Base-by-base conservation (phyloP, 2,329 filamentous ascomycete species). In the Aspergillus puulaauensis region DNA sequence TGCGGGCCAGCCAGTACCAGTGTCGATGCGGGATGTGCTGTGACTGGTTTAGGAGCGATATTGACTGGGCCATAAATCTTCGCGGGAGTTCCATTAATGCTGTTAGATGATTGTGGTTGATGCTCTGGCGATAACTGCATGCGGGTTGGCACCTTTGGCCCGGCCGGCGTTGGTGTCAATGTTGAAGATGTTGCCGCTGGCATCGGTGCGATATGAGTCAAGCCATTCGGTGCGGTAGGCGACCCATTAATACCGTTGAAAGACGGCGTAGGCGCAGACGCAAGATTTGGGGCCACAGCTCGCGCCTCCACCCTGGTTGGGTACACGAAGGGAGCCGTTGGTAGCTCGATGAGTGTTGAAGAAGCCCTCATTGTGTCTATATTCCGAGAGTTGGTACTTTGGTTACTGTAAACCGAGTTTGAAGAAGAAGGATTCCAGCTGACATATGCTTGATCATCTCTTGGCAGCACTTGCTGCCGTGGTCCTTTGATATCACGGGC, bases 271-370 rank as follows among this genome's bases (percentile, higher is more conserved):
- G 63, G 37, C 9, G 44, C 39, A 49, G 54, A 14, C 17, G 49
- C 39, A 48, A 49, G n/a, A 23, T 40, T 43, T 14, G 54, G 54
- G 12, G 46, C 52, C 45, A 54, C 48, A 50, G 53, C 52, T 19
- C 64, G 50, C 31, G 61, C 33, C 44, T 54, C 52, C 53, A 60
- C 54, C 55, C 57, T 55, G 56, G 49, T 52, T 19, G 63, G 57
- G 53, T 56, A 52, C 15, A 55, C 57, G 57, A 69, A 68, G 17
- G 66, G 66, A 24, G 63, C 48, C 37, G 64, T 64, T 33, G 67
- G 64, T 17, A 69, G 57, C 53, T 67, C 65, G 47, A 69, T 60
- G 31, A 68, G 56, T 35, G 63, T 64, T 14, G 67, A 69, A 35
- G 67, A 69, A 14, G 54, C 45, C 58, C 58, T 68, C 66, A 68